A percentile compares a stretch with the other conserved stretches of the same genome.
Conservation (phyloP, 768 basidiomycete species). For the Auricularia sp. region DNA sequence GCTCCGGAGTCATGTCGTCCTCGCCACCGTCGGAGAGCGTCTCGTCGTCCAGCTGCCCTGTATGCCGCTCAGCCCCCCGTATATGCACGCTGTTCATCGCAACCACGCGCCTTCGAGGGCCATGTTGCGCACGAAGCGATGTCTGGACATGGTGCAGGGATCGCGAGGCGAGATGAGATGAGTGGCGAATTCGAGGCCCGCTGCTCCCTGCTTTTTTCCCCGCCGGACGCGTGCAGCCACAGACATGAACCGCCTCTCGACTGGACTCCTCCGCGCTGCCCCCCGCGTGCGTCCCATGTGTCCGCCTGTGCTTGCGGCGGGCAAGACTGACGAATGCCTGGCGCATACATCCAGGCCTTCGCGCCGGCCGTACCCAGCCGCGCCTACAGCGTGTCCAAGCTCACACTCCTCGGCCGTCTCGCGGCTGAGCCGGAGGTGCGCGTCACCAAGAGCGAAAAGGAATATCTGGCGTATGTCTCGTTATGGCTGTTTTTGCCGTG, state of each 20-base stretch:
- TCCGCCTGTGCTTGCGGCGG: slow-evolving; percentile 18
- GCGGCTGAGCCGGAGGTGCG: slow-evolving; percentile 61
- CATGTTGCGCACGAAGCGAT: slow-evolving; percentile 79
- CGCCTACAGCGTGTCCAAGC: slow-evolving; percentile 54
- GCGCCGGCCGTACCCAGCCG: slow-evolving; percentile 35
- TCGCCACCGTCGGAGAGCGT: slow-evolving; percentile 69
- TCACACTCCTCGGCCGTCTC: slow-evolving; percentile 67
- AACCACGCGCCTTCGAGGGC: slow-evolving; percentile 52
- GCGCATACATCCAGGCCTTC: slow-evolving; percentile 5
- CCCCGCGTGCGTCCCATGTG: slow-evolving; percentile 35
- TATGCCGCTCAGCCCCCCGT: slow-evolving; percentile 38
- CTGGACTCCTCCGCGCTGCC: slow-evolving; percentile 35
- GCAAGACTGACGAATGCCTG: not conserved
- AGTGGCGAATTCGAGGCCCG: slow-evolving; percentile 19
- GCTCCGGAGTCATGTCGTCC: slow-evolving; percentile 70
- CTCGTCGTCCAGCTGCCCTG: slow-evolving; percentile 60
- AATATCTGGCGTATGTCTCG: slow-evolving; percentile 58
- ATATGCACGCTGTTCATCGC: not conserved
- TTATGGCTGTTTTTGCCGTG: not conserved
- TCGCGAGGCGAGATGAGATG: slow-evolving; percentile 2
- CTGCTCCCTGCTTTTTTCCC: slow-evolving; percentile 32
- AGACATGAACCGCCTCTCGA: slow-evolving; percentile 26
- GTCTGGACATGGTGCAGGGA: slow-evolving; percentile 65
- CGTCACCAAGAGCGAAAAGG: slow-evolving; percentile 60
- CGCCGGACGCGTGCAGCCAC: not conserved